Evolutionary conservation across 148 eudicot genomes (phyloP).

Genomic region (Fallopia convolvulus): DNA sequence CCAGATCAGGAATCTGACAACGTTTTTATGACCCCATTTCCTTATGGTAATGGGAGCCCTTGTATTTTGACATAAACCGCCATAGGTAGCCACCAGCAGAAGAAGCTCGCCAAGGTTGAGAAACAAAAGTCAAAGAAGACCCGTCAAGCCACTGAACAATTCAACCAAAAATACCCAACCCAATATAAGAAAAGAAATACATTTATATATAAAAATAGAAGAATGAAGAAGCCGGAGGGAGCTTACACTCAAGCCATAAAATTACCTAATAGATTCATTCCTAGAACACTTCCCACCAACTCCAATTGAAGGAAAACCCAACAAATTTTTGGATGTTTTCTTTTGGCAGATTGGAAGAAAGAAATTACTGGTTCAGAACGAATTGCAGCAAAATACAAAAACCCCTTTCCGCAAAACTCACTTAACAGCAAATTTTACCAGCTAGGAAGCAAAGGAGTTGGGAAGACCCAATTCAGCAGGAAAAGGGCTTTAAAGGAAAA

Average conservation of each 20-base stretch:
- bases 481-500: constrained; percentile 9
- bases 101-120: constrained; percentile 8
- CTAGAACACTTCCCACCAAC: constrained; percentile 6
- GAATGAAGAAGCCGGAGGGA: not conserved
- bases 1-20: constrained; percentile 8
- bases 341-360: not conserved
- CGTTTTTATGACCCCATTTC: not conserved
- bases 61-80: constrained; percentile 5
- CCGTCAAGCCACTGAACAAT: constrained; percentile 8
- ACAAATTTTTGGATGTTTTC: not conserved
- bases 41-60: not conserved
- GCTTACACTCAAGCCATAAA: not conserved
- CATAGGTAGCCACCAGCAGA: not conserved
- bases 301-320: constrained; percentile 5
- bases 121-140: constrained; percentile 15
- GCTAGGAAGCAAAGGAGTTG: not conserved
- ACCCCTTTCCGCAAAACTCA: not conserved
- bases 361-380: not conserved
- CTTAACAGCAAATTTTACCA: not conserved
- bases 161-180: constrained; percentile 6
- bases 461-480: not conserved
- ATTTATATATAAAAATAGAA: not conserved
- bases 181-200: not conserved
- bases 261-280: not conserved
- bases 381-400: not conserved